Percentiles rank a stretch among this genome's conserved stretches.
Evolutionary conservation across 305 asterid genomes (phyloP).

Genomic region (Ilex paraguariensis): DNA sequence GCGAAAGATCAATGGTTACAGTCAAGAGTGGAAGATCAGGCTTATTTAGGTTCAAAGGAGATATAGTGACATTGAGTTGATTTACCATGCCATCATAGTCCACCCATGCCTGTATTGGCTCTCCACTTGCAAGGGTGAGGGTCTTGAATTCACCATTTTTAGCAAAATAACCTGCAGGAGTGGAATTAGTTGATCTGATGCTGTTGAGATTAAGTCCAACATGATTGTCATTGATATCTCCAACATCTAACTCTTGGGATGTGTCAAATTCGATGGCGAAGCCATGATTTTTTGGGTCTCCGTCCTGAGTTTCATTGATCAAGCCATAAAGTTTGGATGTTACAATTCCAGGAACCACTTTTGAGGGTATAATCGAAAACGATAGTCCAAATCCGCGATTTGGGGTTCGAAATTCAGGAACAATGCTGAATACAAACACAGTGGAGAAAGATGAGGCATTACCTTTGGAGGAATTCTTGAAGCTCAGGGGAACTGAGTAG

Average conservation of each 20-base stretch:
- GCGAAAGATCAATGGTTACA: constrained; percentile 17
- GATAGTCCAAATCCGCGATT: constrained; percentile 2
- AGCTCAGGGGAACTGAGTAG: too few relatives aligned
- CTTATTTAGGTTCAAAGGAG: constrained; percentile 17
- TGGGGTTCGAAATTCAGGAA: neutral
- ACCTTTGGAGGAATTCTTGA: too few relatives aligned
- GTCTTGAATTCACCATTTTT: constrained; percentile 7
- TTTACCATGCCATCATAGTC: constrained; percentile 19
- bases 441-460: neutral
- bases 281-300: constrained; percentile 15
- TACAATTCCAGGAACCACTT: constrained; percentile 12
- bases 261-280: constrained; percentile 30
- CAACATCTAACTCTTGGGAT: constrained; percentile 12
- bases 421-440: constrained; percentile 4
- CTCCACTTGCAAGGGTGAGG: constrained; percentile 19
- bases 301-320: constrained; percentile 15
- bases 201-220: constrained; percentile 29
- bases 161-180: constrained; percentile 20
- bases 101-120: constrained; percentile 24
- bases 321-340: constrained; percentile 27
- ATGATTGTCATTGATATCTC: constrained; percentile 30
- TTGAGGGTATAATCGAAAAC: constrained; percentile 7
- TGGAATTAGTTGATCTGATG: constrained; percentile 12
- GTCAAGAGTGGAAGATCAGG: constrained; percentile 22
- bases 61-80: constrained; percentile 14